A percentile compares a stretch with the other conserved stretches of the same genome.
phyloP scores from a whole-genome alignment of 176 grass and related monocot genomes.

The Bolboschoenus planiculmis region DNA sequence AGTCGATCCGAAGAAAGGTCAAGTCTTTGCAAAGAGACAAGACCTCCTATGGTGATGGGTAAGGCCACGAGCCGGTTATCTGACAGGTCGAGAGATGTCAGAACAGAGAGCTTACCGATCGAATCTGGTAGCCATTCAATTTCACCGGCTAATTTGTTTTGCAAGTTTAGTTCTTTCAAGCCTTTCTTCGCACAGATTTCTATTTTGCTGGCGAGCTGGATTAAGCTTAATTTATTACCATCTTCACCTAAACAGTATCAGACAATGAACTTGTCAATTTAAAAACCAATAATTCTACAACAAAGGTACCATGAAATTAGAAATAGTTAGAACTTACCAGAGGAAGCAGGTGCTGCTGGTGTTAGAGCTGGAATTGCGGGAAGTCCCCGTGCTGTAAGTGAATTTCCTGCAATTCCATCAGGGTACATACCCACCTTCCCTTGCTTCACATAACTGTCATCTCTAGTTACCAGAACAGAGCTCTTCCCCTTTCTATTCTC shows the following conservation, averaged over 20 bases:
- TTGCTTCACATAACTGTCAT: conserved; percentile 89
- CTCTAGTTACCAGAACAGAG: conserved; percentile 52
- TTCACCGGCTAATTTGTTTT: conserved; percentile 62
- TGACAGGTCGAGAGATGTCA: conserved; percentile 76
- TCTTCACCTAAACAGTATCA: conserved; percentile 52
- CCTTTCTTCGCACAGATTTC: conserved; percentile 82
- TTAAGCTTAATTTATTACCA: conserved; percentile 56
- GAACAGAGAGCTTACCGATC: conserved; percentile 70
- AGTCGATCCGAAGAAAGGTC: conserved; percentile 83
- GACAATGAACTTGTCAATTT: conserved; percentile 8
- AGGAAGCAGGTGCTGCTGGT: neutral
- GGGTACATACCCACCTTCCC: conserved; percentile 50
- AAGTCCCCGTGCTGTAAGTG: conserved; percentile 23
- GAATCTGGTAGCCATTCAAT: conserved; percentile 99
- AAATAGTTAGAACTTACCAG: conserved; percentile 15
- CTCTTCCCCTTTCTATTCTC: conserved; percentile 14
- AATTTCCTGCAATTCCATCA: conserved; percentile 36
- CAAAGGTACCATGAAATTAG: neutral
- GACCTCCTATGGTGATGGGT: conserved; percentile 62
- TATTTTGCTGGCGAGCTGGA: conserved; percentile 87
- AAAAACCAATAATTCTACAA: conserved; percentile 3
- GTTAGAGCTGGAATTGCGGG: neutral
- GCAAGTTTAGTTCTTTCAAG: conserved; percentile 46
- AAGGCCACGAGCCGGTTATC: conserved; percentile 63
- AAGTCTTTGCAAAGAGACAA: conserved; percentile 75